Evolutionary conservation across 2,329 filamentous ascomycete genomes (phyloP).

Genomic region (Talaromyces funiculosus): DNA sequence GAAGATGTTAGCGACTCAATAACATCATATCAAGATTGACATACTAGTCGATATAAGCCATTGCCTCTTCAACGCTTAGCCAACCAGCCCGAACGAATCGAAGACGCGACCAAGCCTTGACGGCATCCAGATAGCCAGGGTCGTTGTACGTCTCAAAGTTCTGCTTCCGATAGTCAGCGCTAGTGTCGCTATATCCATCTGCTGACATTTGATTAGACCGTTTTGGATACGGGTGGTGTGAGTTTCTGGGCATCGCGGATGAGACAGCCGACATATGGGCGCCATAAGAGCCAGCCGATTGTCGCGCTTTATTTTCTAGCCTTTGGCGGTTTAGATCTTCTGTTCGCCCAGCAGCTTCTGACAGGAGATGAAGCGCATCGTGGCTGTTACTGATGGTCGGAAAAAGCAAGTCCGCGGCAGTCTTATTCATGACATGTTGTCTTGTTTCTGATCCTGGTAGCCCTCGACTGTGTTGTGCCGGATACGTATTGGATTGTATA

Average conservation of each 20-base stretch:
- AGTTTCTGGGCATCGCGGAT: slow-evolving; percentile 27
- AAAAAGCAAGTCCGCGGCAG: slow-evolving; percentile 54
- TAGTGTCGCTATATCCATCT: slow-evolving; percentile 43
- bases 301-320: slow-evolving; percentile 41
- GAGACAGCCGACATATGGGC: slow-evolving; percentile 33
- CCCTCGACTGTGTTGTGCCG: slow-evolving; percentile 27
- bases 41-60: slow-evolving; percentile 89
- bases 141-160: slow-evolving; percentile 29
- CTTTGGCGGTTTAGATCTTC: slow-evolving; percentile 46
- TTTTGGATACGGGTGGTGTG: slow-evolving; percentile 30
- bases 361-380: slow-evolving; percentile 84
- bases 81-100: slow-evolving; percentile 94
- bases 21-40: slow-evolving; percentile 23
- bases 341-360: slow-evolving; percentile 65
- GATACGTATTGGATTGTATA: slow-evolving; percentile 21
- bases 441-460: slow-evolving; percentile 27
- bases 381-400: slow-evolving; percentile 81
- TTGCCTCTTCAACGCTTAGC: slow-evolving; percentile 90
- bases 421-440: slow-evolving; percentile 54
- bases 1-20: slow-evolving; percentile 14
- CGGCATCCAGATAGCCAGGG: slow-evolving; percentile 53
- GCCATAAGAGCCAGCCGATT: slow-evolving; percentile 36
- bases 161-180: slow-evolving; percentile 23
- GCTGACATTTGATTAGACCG: slow-evolving; percentile 38
- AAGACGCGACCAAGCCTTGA: slow-evolving; percentile 85